These are phyloP conservation scores for Saturnispora halmiae DNA, from an alignment of 805 yeast species.

Conservation along the genomic window DNA sequence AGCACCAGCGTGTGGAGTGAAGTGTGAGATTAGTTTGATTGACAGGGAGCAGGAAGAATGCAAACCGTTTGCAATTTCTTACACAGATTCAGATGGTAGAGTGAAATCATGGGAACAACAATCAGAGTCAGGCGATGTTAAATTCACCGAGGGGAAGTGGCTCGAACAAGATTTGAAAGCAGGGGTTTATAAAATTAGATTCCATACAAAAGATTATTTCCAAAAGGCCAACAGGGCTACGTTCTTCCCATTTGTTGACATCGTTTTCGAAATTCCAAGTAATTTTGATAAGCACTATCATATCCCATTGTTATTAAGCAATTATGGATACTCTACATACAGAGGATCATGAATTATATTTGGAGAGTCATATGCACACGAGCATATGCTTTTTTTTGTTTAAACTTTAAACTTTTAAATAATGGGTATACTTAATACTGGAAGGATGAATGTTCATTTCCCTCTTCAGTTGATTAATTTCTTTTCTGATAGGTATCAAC, in stretches of 20 bases:
- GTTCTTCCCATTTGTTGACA: slow-evolving; percentile 85
- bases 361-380: no score
- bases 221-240: slow-evolving; percentile 33
- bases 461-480: slow-evolving; percentile 51
- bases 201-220: slow-evolving; percentile 66
- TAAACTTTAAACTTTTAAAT: slow-evolving; percentile 35
- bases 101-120: slow-evolving; percentile 69
- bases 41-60: slow-evolving; percentile 12
- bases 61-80: slow-evolving; percentile 11
- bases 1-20: slow-evolving; percentile 70
- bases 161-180: slow-evolving; percentile 31
- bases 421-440: slow-evolving; percentile 56
- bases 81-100: slow-evolving; percentile 77
- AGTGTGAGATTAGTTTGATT: slow-evolving; percentile 47
- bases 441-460: slow-evolving; percentile 63
- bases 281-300: slow-evolving; percentile 81
- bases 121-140: neutral
- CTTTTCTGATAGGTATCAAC: slow-evolving; percentile 50
- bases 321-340: slow-evolving; percentile 84
- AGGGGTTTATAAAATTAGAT: slow-evolving; percentile 69
- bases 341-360: slow-evolving; percentile 43
- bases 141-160: slow-evolving; percentile 32
- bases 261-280: slow-evolving; percentile 54
- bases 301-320: slow-evolving; percentile 75
- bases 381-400: no score